Conservation (phyloP, 192 early-diverging fungal genomes). For the Coemansia furcata region DNA sequence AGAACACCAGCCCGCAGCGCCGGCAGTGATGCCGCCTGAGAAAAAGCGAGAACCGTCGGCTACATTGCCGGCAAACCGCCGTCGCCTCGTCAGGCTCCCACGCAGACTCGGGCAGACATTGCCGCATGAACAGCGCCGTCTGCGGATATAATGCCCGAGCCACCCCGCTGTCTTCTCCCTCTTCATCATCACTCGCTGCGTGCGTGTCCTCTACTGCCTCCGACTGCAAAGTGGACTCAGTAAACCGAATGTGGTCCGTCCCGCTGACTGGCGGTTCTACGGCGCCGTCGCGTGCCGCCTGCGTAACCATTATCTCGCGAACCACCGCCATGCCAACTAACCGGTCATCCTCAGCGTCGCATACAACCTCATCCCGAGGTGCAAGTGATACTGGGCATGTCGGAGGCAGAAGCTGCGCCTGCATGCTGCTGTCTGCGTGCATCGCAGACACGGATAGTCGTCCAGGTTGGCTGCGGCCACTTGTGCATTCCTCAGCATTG, state of each 20-base stretch:
- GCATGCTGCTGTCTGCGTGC: not conserved
- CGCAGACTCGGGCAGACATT: constrained; percentile 46
- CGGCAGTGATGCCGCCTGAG: constrained; percentile 88
- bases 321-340: not conserved
- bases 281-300: not conserved
- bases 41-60: constrained; percentile 68
- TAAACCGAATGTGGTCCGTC: not conserved
- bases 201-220: not conserved
- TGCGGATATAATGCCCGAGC: constrained; percentile 17
- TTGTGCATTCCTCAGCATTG: not conserved
- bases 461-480: not conserved
- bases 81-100: constrained; percentile 83
- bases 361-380: constrained; percentile 1
- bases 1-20: constrained; percentile 83
- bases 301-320: not conserved
- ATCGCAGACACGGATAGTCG: not conserved
- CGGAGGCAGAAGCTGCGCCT: not conserved
- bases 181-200: not conserved
- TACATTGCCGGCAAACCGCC: constrained; percentile 66
- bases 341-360: constrained; percentile 9
- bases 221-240: not conserved
- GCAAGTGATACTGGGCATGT: not conserved
- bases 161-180: not conserved
- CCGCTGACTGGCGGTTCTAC: not conserved
- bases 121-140: constrained; percentile 33